Conservation (phyloP, 495 filamentous ascomycete genomes). For the Neurospora terricola region DNA sequence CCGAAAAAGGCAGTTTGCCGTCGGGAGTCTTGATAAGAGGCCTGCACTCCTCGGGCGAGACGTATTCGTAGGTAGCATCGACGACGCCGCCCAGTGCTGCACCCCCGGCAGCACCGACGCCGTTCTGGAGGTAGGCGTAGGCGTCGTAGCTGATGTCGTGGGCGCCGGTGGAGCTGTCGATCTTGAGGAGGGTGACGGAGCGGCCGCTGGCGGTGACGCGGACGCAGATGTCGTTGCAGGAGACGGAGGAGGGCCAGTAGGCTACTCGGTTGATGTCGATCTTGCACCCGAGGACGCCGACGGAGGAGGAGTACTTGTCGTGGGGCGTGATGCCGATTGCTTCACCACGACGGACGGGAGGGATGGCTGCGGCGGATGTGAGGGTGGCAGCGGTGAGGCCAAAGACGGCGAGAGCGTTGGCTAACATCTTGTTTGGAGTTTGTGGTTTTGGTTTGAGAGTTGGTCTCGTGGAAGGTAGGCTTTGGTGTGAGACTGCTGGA, state of each 20-base stretch:
- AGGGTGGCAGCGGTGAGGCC: neutral
- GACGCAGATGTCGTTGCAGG: conserved; percentile 36
- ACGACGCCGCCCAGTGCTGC: conserved; percentile 25
- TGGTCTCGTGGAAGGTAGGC: neutral
- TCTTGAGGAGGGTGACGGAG: conserved; percentile 29
- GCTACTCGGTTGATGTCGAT: conserved; percentile 33
- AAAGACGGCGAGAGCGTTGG: neutral
- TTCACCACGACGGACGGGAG: neutral
- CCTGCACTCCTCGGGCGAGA: conserved; percentile 24
- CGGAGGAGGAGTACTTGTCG: conserved; percentile 33
- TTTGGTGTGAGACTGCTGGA: neutral
- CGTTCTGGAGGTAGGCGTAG: conserved; percentile 32
- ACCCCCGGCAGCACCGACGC: conserved; percentile 18
- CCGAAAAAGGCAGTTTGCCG: conserved; percentile 28
- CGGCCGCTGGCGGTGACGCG: conserved; percentile 25
- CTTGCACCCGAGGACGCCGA: conserved; percentile 38
- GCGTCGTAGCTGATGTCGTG: conserved; percentile 36
- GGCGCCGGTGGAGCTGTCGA: conserved; percentile 33
- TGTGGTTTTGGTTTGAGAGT: neutral
- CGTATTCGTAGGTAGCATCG: conserved; percentile 18
- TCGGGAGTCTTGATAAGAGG: conserved; percentile 15
- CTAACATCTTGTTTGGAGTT: neutral
- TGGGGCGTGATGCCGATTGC: conserved; percentile 27
- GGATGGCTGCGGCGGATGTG: neutral
- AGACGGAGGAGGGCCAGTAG: conserved; percentile 31